Base-by-base conservation (phyloP, 2,329 filamentous ascomycete genomes). In the Escovopsis sp. region DNA sequence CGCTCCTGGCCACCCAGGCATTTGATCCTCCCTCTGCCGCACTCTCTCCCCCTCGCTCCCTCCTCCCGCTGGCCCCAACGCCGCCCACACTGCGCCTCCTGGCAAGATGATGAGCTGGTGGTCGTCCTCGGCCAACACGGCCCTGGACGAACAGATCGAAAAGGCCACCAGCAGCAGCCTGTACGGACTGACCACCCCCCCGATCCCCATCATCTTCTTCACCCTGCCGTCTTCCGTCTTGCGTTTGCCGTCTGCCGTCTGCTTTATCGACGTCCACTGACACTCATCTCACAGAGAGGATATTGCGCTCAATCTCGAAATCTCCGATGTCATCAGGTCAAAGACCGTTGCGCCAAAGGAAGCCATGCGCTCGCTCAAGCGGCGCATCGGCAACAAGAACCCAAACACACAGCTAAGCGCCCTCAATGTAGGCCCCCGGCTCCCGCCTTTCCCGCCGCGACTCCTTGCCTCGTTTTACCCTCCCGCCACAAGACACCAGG, bases 271-370 rank as follows among this genome's bases (percentile, higher is more conserved):
- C 36, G 30, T 42, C 36, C 36, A 46, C 34, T 41, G 33, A 44
- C 8, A 44, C 8, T 6, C 10, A 12, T 8, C 1, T 15, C 23
- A 9, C 39, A 93, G 86, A 52, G 88, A 98, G 66, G 89, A 98
- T 58, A 96, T 98, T 60, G 83, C 91, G 35, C 77, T 95, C 53
- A 96, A 96, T 61, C 80, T 98, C 57, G 91, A 98, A 65, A 96
- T 98, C 54, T 95, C 89, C 61, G 91, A 98, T 67, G 72, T 94
- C 53, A 95, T 98, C 62, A 79, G 91, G 54, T 96, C 88, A 56
- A 96, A 96, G 69, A 94, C 87, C 15, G 89, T 98, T 40, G 87
- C 88, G 61, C 89, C 91, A 42, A 95, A 89, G 64, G 91, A 98
- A 64, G 91, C 91, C 48, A 98, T 98, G 91, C 85, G 87, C 60